Base-by-base conservation (phyloP, 2,329 filamentous ascomycete genomes). In the Arthrobotrys conoides region DNA sequence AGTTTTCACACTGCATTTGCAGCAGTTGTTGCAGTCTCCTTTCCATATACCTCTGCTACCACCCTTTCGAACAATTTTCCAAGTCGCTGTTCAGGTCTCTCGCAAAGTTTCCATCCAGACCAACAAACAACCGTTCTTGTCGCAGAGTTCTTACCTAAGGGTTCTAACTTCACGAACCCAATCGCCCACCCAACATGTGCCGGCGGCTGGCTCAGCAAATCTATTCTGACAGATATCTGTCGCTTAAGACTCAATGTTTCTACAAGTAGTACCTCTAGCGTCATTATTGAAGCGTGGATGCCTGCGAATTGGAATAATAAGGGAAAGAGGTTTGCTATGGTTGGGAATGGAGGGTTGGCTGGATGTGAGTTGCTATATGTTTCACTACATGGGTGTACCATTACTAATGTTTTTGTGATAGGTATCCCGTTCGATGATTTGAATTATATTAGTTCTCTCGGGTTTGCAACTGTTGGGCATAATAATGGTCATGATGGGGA, bases 401-500 rank as follows among this genome's bases (percentile, higher is more conserved):
- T 51, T 51, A 51, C 2, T 22, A 14, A 14, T 4, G 9, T 41
- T 41, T 9, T 38, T 3, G 12, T 49, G n/a, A 10, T 44, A 76
- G 72, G 72, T 22, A 51, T 76, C 20, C 6, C 22, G 8, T 76
- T 69, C 30, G 72, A 59, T 18, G 72, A 70, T 55, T 14, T 76
- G 5, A 61, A 59, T 10, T 76, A 65, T 30, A 36, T 51, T 3
- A 64, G 49, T 12, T 72, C 53, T 14, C 48, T 64, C 2, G 67
- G 71, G 24, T 80, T 77, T 22, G 77, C 68, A 2, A 44, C 67
- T 2, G 33, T 73, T 12, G 77, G 72, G 6, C 53, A 63, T 38
- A 73, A 80, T 55, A 80, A 80, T 51, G 77, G 77, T 10, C 77
- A 80, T 49, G 69, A 77, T 36, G 77, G 77, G 0, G 65, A 49